phyloP scores from a whole-genome alignment of 192 early-diverging fungal species.

The Coemansia sp. region DNA sequence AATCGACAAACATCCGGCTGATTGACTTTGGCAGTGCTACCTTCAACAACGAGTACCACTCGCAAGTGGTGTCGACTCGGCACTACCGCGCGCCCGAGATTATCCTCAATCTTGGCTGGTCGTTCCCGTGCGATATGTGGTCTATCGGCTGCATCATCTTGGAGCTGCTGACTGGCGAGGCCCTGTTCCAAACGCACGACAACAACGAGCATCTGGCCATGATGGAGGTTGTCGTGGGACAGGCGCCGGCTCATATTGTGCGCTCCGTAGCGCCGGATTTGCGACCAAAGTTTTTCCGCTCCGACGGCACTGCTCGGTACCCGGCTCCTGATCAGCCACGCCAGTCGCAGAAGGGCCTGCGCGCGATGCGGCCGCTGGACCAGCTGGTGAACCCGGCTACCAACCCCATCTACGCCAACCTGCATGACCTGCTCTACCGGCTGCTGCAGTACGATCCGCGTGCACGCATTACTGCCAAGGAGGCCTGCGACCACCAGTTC shows the following conservation, averaged over 20 bases:
- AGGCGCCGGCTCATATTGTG: conserved; percentile 65
- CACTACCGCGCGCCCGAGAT: conserved; percentile 98
- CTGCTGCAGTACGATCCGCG: conserved; percentile 78
- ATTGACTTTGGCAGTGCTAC: conserved; percentile 98
- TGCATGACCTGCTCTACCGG: conserved; percentile 67
- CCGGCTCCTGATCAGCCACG: conserved; percentile 38
- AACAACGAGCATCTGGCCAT: conserved; percentile 94
- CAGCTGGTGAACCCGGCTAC: conserved; percentile 49
- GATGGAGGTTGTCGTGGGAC: conserved; percentile 89
- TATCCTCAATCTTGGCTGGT: conserved; percentile 91
- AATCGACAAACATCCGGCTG: conserved; percentile 70
- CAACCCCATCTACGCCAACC: conserved; percentile 48
- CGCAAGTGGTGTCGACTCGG: conserved; percentile 84
- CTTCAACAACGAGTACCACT: conserved; percentile 90
- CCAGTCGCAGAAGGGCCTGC: conserved; percentile 36
- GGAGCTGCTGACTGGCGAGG: conserved; percentile 91
- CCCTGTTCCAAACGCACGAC: conserved; percentile 96
- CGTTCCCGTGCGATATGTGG: conserved; percentile 97
- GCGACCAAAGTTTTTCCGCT: conserved; percentile 40
- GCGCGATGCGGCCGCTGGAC: conserved; percentile 37
- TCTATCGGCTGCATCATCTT: conserved; percentile 95
- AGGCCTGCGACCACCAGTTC: conserved; percentile 83
- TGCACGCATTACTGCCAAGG: conserved; percentile 71
- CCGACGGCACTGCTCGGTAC: conserved; percentile 29
- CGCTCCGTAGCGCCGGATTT: conserved; percentile 37